Conservation (phyloP, 805 yeast genomes). For the Clavispora santaluciae region DNA sequence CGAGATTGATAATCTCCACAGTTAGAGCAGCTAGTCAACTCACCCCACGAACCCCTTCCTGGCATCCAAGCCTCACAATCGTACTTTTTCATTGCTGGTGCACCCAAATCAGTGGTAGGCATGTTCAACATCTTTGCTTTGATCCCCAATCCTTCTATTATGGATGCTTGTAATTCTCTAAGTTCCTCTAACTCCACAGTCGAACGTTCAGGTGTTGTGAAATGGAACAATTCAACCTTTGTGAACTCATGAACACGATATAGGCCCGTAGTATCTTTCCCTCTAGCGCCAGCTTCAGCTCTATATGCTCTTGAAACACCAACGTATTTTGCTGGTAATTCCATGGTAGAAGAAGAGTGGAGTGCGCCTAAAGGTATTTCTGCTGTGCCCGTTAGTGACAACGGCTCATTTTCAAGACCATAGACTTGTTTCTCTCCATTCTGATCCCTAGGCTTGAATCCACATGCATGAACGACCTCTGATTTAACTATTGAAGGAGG, state of each 20-base stretch:
- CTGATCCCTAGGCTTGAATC: constrained; percentile 88
- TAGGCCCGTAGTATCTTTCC: constrained; percentile 84
- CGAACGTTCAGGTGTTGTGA: constrained; percentile 53
- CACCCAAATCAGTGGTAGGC: constrained; percentile 89
- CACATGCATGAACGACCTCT: constrained; percentile 82
- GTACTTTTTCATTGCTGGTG: constrained; percentile 86
- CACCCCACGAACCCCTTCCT: constrained; percentile 91
- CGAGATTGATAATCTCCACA: constrained; percentile 90
- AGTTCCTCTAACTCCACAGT: constrained; percentile 53
- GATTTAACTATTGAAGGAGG: constrained; percentile 86
- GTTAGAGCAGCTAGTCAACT: constrained; percentile 83
- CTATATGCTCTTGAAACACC: constrained; percentile 86
- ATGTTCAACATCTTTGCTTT: constrained; percentile 78
- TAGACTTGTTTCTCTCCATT: constrained; percentile 85
- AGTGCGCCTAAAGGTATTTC: constrained; percentile 90
- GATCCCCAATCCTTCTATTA: constrained; percentile 66
- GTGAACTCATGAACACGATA: constrained; percentile 96
- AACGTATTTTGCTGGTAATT: constrained; percentile 52
- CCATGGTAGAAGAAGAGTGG: constrained; percentile 49
- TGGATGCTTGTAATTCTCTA: constrained; percentile 56
- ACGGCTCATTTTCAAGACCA: constrained; percentile 46
- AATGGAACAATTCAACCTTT: constrained; percentile 83
- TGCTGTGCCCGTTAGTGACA: constrained; percentile 88
- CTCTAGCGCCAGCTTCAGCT: constrained; percentile 97
- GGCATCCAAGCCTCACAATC: constrained; percentile 99